A percentile compares a stretch with the other conserved stretches of the same genome.
phyloP scores from a whole-genome alignment of 129 eudicot species.

The Arctium minus region DNA sequence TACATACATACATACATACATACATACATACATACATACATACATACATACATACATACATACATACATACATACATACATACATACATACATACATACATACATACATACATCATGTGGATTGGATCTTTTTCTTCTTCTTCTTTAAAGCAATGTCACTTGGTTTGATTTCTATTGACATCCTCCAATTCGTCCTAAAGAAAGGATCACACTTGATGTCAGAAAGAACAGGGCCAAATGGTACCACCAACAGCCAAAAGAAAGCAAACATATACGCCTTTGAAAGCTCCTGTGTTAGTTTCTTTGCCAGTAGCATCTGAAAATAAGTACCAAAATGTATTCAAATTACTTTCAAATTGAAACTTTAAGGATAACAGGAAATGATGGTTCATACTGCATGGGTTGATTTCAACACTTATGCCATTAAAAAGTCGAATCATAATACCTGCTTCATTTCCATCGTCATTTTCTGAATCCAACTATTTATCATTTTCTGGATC shows the following conservation, averaged over 20 bases:
- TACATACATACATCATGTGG: slow-evolving; percentile 23
- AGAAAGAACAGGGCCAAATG: neutral
- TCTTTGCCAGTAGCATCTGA: slow-evolving; percentile 41
- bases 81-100: too few species aligned
- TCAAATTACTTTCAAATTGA: neutral
- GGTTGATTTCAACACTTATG: neutral
- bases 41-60: too few species aligned
- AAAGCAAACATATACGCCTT: slow-evolving; percentile 43
- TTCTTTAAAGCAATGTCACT: slow-evolving; percentile 53
- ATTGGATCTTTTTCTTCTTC: slow-evolving; percentile 50
- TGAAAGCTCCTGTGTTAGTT: slow-evolving; percentile 52
- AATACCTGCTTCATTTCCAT: slow-evolving; percentile 47
- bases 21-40: too few species aligned
- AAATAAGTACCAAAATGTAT: neutral
- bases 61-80: too few species aligned
- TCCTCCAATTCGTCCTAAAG: slow-evolving; percentile 63
- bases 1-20: too few species aligned
- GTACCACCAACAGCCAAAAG: neutral
- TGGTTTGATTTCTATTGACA: slow-evolving; percentile 69
- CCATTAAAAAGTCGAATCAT: neutral
- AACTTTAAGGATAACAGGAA: neutral
- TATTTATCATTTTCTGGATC: slow-evolving; percentile 50
- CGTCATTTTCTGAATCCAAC: slow-evolving; percentile 45
- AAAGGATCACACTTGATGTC: neutral
- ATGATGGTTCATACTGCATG: neutral